Percentiles rank a stretch among this genome's conserved stretches.
These are phyloP conservation scores for Penicillium chermesinum DNA, from an alignment of 495 filamentous ascomycete genomes.

Conservation along the genomic window DNA sequence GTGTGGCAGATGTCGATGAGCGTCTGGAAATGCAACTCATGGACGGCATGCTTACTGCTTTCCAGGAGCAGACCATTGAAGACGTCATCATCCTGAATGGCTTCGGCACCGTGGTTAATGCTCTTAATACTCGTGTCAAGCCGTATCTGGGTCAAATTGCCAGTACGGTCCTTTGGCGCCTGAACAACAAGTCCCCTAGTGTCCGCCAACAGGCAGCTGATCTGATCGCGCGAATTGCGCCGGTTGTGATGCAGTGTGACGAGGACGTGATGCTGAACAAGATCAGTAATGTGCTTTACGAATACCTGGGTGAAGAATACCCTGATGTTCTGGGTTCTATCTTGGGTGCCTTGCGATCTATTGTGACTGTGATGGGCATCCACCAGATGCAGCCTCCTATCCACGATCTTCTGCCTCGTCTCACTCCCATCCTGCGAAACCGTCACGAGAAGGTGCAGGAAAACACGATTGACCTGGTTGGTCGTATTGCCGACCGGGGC, in stretches of 20 bases:
- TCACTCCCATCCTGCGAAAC: conserved; percentile 96
- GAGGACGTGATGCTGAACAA: conserved; percentile 96
- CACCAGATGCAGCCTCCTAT: conserved; percentile 99
- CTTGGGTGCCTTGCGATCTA: conserved; percentile 86
- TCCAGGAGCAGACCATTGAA: conserved; percentile 98
- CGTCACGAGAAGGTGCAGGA: conserved; percentile 99
- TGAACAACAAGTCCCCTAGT: conserved; percentile 96
- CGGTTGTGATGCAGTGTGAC: conserved; percentile 98
- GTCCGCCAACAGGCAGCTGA: conserved; percentile 97
- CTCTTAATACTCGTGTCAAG: conserved; percentile 89
- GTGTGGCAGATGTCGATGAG: conserved; percentile 90
- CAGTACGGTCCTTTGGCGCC: conserved; percentile 90
- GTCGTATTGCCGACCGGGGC: conserved; percentile 95
- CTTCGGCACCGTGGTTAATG: conserved; percentile 97
- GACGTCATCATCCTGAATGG: conserved; percentile 96
- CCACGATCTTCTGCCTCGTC: conserved; percentile 87
- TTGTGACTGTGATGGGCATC: conserved; percentile 98
- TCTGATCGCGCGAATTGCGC: conserved; percentile 90
- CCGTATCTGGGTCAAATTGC: conserved; percentile 95
- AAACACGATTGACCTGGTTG: conserved; percentile 98
- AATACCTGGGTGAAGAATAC: conserved; percentile 98
- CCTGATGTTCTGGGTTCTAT: conserved; percentile 97
- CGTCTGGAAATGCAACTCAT: conserved; percentile 88
- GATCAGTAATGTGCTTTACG: conserved; percentile 92
- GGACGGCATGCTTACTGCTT: conserved; percentile 93